Conservation (phyloP, 805 yeast species). For the Komagataella kurtzmanii region DNA sequence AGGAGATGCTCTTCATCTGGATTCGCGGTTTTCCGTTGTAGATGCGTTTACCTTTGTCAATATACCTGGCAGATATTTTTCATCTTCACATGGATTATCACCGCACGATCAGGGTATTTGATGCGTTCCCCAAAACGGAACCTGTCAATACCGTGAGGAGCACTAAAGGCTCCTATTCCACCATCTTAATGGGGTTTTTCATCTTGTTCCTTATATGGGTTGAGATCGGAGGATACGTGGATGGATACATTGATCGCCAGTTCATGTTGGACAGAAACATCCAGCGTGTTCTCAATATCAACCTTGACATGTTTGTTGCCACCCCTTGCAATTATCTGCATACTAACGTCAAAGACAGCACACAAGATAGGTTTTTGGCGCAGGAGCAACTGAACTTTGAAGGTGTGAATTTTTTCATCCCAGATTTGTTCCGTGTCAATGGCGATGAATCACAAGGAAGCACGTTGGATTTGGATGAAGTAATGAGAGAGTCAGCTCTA, state of each 20-base stretch:
- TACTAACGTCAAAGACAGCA: constrained; percentile 64
- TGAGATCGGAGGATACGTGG: constrained; percentile 73
- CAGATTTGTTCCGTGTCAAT: constrained; percentile 31
- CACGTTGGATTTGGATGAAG: constrained; percentile 54
- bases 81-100: neutral
- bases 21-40: constrained; percentile 27
- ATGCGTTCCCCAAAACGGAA: constrained; percentile 50
- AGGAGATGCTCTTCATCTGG: neutral
- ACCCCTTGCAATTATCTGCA: constrained; percentile 73
- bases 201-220: constrained; percentile 67
- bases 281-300: constrained; percentile 46
- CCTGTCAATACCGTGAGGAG: constrained; percentile 64
- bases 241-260: constrained; percentile 68
- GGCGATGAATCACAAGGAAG: constrained; percentile 13
- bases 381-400: constrained; percentile 62
- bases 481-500: constrained; percentile 48
- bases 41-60: constrained; percentile 20
- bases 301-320: constrained; percentile 67
- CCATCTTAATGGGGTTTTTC: constrained; percentile 47
- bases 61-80: constrained; percentile 9
- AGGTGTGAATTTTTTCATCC: constrained; percentile 45
- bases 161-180: constrained; percentile 62
- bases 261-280: constrained; percentile 60
- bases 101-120: constrained; percentile 37
- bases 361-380: constrained; percentile 70